Conservation (phyloP, 2,329 filamentous ascomycete species). For the Ceratocystis cubensis region DNA sequence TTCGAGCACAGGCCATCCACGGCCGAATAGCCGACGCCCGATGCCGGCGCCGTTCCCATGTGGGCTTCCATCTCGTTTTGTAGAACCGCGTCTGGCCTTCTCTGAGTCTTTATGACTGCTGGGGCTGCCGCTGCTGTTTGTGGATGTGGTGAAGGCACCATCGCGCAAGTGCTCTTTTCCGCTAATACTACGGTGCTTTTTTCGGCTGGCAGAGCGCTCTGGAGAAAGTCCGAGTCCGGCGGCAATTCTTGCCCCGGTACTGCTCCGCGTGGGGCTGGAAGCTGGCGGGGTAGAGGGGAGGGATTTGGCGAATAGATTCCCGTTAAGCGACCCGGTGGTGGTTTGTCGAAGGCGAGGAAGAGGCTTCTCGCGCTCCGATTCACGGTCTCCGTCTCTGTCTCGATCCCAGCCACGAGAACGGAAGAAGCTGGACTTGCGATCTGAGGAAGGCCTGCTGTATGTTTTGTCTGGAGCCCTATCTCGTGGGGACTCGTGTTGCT, state of each 20-base stretch:
- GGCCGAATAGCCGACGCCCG: constrained; percentile 12
- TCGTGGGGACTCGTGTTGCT: not conserved
- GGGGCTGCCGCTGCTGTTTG: not conserved
- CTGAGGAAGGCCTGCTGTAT: not conserved
- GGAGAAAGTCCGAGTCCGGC: constrained; percentile 13
- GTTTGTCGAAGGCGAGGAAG: constrained; percentile 19
- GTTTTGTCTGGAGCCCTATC: not conserved
- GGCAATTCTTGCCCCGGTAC: constrained; percentile 16
- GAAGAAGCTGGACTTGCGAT: constrained; percentile 13
- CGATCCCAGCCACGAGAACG: constrained; percentile 11
- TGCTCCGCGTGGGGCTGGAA: constrained; percentile 13
- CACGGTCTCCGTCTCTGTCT: constrained; percentile 8
- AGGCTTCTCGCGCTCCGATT: constrained; percentile 19
- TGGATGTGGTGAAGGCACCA: not conserved
- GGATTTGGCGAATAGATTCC: constrained; percentile 14
- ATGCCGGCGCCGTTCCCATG: not conserved
- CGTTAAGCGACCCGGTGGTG: constrained; percentile 18
- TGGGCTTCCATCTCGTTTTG: constrained; percentile 9
- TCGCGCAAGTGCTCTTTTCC: not conserved
- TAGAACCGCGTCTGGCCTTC: not conserved
- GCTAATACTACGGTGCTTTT: constrained; percentile 3
- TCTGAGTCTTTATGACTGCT: constrained; percentile 4
- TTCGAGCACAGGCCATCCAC: constrained; percentile 12
- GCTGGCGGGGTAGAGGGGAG: constrained; percentile 11
- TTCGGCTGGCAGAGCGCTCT: not conserved